Percentiles rank a stretch among this genome's conserved stretches.
Conservation (phyloP, 805 yeast genomes). For the Kluyveromyces wickerhamii region DNA sequence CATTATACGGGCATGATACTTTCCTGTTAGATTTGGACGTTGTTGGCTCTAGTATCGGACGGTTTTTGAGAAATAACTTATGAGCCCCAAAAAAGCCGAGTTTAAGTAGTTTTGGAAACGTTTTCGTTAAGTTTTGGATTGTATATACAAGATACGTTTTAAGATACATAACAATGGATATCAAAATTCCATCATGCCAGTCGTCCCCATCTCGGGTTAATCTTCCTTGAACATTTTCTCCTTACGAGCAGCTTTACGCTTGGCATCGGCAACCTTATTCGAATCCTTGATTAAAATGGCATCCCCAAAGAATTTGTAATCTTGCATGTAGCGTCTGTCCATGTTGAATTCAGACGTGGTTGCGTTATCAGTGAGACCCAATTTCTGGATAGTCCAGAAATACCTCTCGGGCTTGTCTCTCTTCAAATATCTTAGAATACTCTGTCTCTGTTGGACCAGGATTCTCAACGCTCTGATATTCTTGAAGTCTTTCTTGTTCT, state of each 20-base stretch:
- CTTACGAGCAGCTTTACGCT: slow-evolving; percentile 39
- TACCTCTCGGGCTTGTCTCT: slow-evolving; percentile 73
- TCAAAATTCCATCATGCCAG: too few relatives aligned
- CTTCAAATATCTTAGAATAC: slow-evolving; percentile 72
- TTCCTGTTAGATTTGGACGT: slow-evolving; percentile 72
- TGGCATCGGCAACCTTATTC: slow-evolving; percentile 39
- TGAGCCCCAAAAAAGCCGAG: too few relatives aligned
- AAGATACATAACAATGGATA: too few relatives aligned
- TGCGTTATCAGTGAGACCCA: slow-evolving; percentile 78
- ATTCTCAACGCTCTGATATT: slow-evolving; percentile 68
- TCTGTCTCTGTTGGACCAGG: slow-evolving; percentile 85
- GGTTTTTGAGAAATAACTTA: slow-evolving; percentile 44
- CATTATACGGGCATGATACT: slow-evolving; percentile 88
- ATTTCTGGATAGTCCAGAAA: slow-evolving; percentile 75
- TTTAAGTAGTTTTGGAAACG: too few relatives aligned
- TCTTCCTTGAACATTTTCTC: slow-evolving; percentile 33
- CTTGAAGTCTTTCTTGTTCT: slow-evolving; percentile 63
- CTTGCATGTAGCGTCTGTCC: slow-evolving; percentile 71
- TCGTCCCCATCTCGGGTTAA: too few relatives aligned
- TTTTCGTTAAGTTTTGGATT: background rate
- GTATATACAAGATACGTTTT: slow-evolving; percentile 3
- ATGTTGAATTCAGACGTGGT: slow-evolving; percentile 74
- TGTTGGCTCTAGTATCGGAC: slow-evolving; percentile 68
- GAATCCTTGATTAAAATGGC: slow-evolving; percentile 48
- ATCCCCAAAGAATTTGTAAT: slow-evolving; percentile 72